Conservation (phyloP, 345 rosid genomes). For the Hypericum perforatum region DNA sequence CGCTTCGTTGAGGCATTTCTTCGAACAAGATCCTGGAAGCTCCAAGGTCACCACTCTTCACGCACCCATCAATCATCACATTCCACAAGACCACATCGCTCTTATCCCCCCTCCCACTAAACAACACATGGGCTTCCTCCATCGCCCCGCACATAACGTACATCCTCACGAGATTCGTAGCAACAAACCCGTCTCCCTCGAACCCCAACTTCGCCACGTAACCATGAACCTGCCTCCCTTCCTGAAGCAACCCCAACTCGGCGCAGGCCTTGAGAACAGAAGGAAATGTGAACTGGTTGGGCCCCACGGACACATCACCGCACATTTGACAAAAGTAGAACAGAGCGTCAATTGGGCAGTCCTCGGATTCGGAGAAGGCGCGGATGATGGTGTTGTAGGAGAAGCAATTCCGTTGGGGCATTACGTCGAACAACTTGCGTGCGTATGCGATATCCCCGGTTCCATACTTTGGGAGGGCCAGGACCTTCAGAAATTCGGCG, state of each 20-base stretch:
- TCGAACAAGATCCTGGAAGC: conserved; percentile 24
- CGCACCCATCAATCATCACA: conserved; percentile 58
- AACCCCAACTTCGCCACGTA: conserved; percentile 43
- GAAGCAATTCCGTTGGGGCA: conserved; percentile 52
- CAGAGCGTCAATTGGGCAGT: conserved; percentile 25
- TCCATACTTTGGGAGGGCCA: conserved; percentile 34
- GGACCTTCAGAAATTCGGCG: conserved; percentile 48
- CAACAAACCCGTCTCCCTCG: conserved; percentile 47
- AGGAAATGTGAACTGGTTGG: conserved; percentile 56
- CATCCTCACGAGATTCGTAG: conserved; percentile 60
- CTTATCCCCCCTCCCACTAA: conserved; percentile 38
- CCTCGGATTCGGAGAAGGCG: conserved; percentile 38
- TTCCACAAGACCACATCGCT: conserved; percentile 62
- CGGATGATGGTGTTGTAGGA: conserved; percentile 74
- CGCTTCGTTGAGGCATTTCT: conserved; percentile 21
- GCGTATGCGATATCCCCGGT: conserved; percentile 30
- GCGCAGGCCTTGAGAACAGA: conserved; percentile 59
- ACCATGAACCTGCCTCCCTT: conserved; percentile 61
- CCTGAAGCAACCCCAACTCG: conserved; percentile 27
- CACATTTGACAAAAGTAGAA: conserved; percentile 39
- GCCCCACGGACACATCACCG: conserved; percentile 30
- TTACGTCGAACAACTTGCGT: conserved; percentile 34
- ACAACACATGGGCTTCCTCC: conserved; percentile 39
- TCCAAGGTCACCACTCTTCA: conserved; percentile 38
- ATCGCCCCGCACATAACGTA: conserved; percentile 49